Evolutionary conservation across 345 rosid species (phyloP), one percentile per base, ranked within the genome.

Genomic region (Citrus unshiu): DNA sequence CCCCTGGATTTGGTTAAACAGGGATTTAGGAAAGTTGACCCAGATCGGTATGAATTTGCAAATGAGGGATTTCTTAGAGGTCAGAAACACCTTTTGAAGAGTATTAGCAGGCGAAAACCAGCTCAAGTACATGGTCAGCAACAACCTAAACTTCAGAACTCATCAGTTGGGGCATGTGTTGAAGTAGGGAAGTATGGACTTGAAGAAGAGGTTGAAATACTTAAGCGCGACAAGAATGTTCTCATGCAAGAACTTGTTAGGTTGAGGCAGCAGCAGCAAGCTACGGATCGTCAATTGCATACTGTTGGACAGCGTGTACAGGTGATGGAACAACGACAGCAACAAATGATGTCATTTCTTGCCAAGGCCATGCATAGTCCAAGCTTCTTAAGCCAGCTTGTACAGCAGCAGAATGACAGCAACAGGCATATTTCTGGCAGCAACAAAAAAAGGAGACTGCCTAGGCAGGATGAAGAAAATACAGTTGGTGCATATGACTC

Each of bases 241-340:
- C 97, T 94, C 39, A 92, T 90, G 98, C 97, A 91, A 85, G 97
- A 94, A 78, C 95, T 94, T 64, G 94, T 94, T 73, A 85, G 97
- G 90, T 81, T 94, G 83, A 92, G 98, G 80, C 97, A 94, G 78
- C 97, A 91, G 77, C 98, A 92, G 78, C 97, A 94, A 85, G 27
- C 90, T 37, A 94, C 97, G 0, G 98, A 94, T 72, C 70, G 79
- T 78, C 94, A 94, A 81, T 81, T 94, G 86, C 93, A 92, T 77
- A 81, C 86, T 25, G 92, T 90, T 74, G 93, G 91, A 64, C 93
- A 92, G 79, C 91, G 93, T 78, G 95, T 92, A 70, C 95, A 92
- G 73, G 93, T 85, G 30, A 94, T 94, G 98, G 98, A 94, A 87
- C 98, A 94, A 81, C 86, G 98, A 72, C 98, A 94, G 84, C 97